Percentiles rank a stretch among this genome's conserved stretches.
phyloP scores from a whole-genome alignment of 441 rosid species.

The Melastoma candidum region DNA sequence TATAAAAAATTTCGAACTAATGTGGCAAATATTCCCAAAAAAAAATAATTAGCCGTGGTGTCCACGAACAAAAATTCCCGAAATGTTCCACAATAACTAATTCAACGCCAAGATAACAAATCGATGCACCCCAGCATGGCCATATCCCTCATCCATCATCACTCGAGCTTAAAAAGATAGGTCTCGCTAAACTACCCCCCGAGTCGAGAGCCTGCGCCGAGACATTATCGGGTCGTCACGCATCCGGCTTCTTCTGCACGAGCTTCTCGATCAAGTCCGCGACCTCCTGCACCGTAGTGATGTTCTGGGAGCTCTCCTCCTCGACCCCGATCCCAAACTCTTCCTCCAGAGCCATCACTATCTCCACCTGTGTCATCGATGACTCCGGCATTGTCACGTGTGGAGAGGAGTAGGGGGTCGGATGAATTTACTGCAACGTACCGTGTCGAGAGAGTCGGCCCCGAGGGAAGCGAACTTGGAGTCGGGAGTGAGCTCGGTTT shows the following conservation, averaged over 20 bases:
- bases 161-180: too few relatives aligned
- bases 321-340: slow-evolving; percentile 24
- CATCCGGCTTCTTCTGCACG: slow-evolving; percentile 26
- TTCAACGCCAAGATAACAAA: too few relatives aligned
- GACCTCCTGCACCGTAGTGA: slow-evolving; percentile 28
- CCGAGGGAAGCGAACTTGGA: slow-evolving; percentile 63
- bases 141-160: too few relatives aligned
- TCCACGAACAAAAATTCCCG: too few relatives aligned
- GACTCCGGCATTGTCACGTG: not conserved
- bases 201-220: too few relatives aligned
- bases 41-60: too few relatives aligned
- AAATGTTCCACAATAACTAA: too few relatives aligned
- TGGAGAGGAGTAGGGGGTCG: too few relatives aligned
- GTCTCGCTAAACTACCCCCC: too few relatives aligned
- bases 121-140: too few relatives aligned
- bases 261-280: slow-evolving; percentile 31
- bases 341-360: slow-evolving; percentile 32
- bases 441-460: slow-evolving; percentile 79
- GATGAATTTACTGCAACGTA: slow-evolving; percentile 8
- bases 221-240: slow-evolving; percentile 2
- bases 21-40: too few relatives aligned
- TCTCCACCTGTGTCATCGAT: slow-evolving; percentile 24
- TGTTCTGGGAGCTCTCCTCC: slow-evolving; percentile 29
- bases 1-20: too few relatives aligned
- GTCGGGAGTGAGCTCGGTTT: slow-evolving; percentile 41